Evolutionary conservation across 805 yeast genomes (phyloP), one percentile per base, ranked within the genome.

Genomic region (Candida maesae): DNA sequence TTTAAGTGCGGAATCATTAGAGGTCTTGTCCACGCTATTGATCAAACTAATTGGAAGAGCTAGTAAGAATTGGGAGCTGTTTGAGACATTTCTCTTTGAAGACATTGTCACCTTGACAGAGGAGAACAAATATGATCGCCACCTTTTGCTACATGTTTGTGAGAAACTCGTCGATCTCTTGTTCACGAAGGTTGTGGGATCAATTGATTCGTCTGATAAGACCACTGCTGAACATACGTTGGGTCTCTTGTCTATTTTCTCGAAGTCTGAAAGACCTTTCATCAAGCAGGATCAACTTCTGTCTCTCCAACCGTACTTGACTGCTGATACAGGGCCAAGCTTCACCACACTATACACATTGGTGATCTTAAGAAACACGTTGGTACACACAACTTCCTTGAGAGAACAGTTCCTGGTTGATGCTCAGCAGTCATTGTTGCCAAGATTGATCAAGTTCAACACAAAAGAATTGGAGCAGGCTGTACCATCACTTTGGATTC

Each of bases 401-500:
- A 71, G 80, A 35, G 70, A 74, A 0, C 69, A 65, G 3, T 82
- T 79, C 51, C 51, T 78, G 20, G 46, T 58, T 17, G 71, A 68
- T 9, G 68, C 80, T 13, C 81, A 78, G 54, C 52, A 67, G 0
- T 67, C 75, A 2, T 51, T 86, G n/a, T 55, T 84, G 46, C 65
- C 66, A 25, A 64, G 75, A 24, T 58, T 86, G 24, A 80, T 90
- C 2, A 81, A 75, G 46, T 74, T 81, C 61, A 74, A 70, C 38
- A 68, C 71, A 0, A 67, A 58, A 42, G 93, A 85, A 49, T 59
- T 86, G 8, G 76, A 76, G n/a, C 81, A 80, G 53, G 95, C 91
- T 0, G 73, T 86, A 58, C 88, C 89, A 1, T 70, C 86, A 42
- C 61, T 78, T 4, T 79, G 88, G 83, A 60, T 59, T 8, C 63